phyloP scores from a whole-genome alignment of 352 stramenopile genomes.

The Pythium dissotocum region DNA sequence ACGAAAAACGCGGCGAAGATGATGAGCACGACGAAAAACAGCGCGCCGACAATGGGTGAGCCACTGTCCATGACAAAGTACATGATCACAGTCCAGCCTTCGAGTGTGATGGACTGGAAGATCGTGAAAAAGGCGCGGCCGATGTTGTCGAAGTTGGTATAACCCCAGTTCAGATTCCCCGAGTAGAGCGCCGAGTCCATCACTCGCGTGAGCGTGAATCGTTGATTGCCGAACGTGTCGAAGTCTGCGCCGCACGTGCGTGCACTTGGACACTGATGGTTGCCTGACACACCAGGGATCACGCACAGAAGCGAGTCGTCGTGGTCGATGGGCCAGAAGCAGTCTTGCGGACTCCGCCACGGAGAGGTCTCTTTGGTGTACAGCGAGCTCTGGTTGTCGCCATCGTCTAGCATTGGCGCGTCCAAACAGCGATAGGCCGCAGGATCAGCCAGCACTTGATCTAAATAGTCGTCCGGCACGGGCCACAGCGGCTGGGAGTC shows the following conservation, averaged over 20 bases:
- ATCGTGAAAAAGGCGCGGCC: constrained; percentile 89
- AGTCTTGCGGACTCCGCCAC: constrained; percentile 70
- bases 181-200: constrained; percentile 63
- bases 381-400: constrained; percentile 30
- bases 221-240: constrained; percentile 64
- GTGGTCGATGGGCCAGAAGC: constrained; percentile 92
- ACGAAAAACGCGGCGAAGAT: constrained; percentile 93
- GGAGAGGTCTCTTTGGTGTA: constrained; percentile 74
- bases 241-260: constrained; percentile 70
- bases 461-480: constrained; percentile 47
- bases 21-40: constrained; percentile 91
- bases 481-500: constrained; percentile 44
- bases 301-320: constrained; percentile 78
- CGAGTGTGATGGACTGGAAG: constrained; percentile 93
- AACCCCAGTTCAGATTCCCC: constrained; percentile 81
- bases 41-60: constrained; percentile 49
- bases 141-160: constrained; percentile 94
- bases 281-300: constrained; percentile 37
- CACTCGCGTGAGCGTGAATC: constrained; percentile 49
- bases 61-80: constrained; percentile 82
- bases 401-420: constrained; percentile 47
- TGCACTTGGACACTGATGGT: constrained; percentile 43
- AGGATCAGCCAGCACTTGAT: constrained; percentile 39
- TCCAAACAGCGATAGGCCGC: constrained; percentile 41
- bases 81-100: constrained; percentile 94